phyloP scores from a whole-genome alignment of 2,329 filamentous ascomycete genomes.

The Tolypocladium ovalisporum region DNA sequence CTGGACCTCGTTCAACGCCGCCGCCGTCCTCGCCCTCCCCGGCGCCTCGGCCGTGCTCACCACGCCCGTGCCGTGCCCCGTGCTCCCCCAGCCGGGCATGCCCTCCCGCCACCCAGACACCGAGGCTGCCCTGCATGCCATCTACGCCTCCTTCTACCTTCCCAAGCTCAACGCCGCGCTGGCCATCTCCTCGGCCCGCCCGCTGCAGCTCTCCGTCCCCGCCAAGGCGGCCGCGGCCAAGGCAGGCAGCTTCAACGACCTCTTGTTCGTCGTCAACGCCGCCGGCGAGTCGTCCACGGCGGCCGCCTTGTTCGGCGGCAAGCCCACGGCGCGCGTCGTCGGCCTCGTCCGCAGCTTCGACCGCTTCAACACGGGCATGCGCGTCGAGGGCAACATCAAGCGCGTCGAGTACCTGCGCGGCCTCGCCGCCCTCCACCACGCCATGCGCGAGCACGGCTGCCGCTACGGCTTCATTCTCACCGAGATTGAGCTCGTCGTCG shows the following conservation, averaged over 20 bases:
- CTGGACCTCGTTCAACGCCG: slow-evolving; percentile 71
- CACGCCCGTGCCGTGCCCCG: slow-evolving; percentile 50
- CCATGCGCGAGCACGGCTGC: slow-evolving; percentile 88
- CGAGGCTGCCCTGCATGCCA: slow-evolving; percentile 61
- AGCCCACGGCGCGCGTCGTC: slow-evolving; percentile 51
- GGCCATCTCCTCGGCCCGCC: slow-evolving; percentile 58
- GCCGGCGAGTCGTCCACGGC: slow-evolving; percentile 45
- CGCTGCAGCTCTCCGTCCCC: slow-evolving; percentile 41
- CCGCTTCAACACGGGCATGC: slow-evolving; percentile 92
- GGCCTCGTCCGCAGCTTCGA: slow-evolving; percentile 88
- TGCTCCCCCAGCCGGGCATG: slow-evolving; percentile 48
- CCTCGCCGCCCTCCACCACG: slow-evolving; percentile 74
- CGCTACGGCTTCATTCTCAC: slow-evolving; percentile 95
- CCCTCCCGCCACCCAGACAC: slow-evolving; percentile 64
- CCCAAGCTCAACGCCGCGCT: slow-evolving; percentile 82
- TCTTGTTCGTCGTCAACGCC: slow-evolving; percentile 56
- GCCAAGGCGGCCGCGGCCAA: slow-evolving; percentile 16
- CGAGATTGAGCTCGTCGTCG: slow-evolving; percentile 87
- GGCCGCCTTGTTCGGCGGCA: slow-evolving; percentile 35
- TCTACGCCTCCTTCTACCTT: slow-evolving; percentile 70
- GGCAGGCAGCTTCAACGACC: slow-evolving; percentile 29
- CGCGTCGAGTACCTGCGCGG: slow-evolving; percentile 83
- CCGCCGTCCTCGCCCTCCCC: slow-evolving; percentile 61
- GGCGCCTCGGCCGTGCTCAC: slow-evolving; percentile 63
- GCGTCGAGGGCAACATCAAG: slow-evolving; percentile 71